Evolutionary conservation across 345 rosid genomes (phyloP).

Genomic region (Euphorbia lathyris): DNA sequence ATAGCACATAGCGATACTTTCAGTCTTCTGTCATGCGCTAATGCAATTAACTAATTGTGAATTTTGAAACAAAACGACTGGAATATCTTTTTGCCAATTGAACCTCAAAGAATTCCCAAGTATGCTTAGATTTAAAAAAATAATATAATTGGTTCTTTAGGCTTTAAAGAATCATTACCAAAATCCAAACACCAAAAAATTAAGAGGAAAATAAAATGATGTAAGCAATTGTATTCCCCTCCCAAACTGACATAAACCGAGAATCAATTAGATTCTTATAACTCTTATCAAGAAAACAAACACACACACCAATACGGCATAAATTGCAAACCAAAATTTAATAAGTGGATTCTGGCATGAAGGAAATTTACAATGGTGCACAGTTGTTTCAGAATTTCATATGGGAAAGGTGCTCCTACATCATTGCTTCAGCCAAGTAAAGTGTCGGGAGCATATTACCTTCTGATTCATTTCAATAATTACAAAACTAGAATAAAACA

Average conservation of each 20-base stretch:
- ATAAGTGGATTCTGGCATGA: neutral
- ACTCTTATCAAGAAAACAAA: neutral
- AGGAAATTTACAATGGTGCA: neutral
- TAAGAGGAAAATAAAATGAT: neutral
- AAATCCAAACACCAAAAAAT: neutral
- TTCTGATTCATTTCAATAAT: neutral
- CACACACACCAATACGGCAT: neutral
- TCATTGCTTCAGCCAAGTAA: neutral
- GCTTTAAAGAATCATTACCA: neutral
- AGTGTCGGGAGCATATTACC: neutral
- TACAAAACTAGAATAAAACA: conserved; percentile 12
- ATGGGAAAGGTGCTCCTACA: neutral
- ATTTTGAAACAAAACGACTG: neutral
- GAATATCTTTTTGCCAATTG: neutral
- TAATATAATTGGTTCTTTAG: neutral
- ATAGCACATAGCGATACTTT: neutral
- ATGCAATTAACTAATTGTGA: neutral
- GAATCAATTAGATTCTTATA: neutral
- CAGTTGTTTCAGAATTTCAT: neutral
- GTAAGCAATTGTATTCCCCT: neutral
- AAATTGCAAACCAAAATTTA: neutral
- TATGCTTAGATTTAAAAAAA: neutral
- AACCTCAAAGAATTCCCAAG: neutral
- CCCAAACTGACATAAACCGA: neutral
- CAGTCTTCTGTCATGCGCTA: neutral